Evolutionary conservation across 176 grass and related monocot species (phyloP), one percentile per base, ranked within the genome.

Genomic region (Rhipidocladum racemiflorum): DNA sequence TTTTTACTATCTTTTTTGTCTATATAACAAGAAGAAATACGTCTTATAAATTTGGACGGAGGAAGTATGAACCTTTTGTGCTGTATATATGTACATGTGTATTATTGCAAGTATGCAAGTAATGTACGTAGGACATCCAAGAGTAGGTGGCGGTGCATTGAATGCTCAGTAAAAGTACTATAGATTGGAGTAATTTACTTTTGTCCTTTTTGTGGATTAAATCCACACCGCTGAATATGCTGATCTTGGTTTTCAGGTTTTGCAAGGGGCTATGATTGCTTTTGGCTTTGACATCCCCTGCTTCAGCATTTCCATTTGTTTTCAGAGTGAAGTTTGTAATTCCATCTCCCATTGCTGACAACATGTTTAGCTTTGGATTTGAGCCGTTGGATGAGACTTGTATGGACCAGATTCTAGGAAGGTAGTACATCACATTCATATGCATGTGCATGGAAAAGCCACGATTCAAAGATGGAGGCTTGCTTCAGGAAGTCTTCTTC

Each of bases 131-230:
- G 5, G 28, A 60, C 61, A 32, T 14, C 28, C 61, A 32, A 20
- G 45, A 34, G 46, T 76, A 46, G 50, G 48, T 84, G 82, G 62
- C 49, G 13, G 36, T 23, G 62, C 68, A 76, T 84, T 76, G 12
- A 76, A 76, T 75, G 62, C 34, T 23, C 61, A 25, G 36, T 76
- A 17, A 16, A 75, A 40, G 70, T 21, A 28, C 25, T 28, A 21
- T 43, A 45, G 30, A 39, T 39, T 71, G 80, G 32, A 56, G 32
- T 34, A 34, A 44, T 61, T 72, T 6, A 82, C 59, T 53, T 23
- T 43, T 84, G 34, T 75, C 81, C 61, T 67, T 55, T 51, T 40
- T 67, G 43, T 42, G 11, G 20, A 3, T 16, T 61, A 29, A 29
- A 61, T 61, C 7, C 14, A 32, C 61, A 0, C 61, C 18, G 28